phyloP scores from a whole-genome alignment of 208 protist species.

The Acanthamoeba rhysodes region DNA sequence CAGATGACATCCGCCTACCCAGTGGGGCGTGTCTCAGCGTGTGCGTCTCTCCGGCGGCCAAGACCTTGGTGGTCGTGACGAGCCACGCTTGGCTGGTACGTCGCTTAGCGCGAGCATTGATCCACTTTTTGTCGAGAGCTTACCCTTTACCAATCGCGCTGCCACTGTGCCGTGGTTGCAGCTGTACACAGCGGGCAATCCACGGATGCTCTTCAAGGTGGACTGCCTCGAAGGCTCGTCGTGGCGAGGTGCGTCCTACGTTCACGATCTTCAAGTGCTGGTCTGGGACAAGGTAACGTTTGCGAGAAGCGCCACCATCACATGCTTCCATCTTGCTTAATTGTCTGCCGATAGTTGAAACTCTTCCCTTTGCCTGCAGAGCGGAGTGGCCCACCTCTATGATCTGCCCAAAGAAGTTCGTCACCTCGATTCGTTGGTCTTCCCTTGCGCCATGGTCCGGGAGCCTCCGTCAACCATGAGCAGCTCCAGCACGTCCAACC shows the following conservation, averaged over 20 bases:
- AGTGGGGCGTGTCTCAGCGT: conserved; percentile 6
- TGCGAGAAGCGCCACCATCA: background rate
- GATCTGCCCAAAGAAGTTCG: conserved; percentile 14
- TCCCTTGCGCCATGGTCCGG: background rate
- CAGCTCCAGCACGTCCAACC: background rate
- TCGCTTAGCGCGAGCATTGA: background rate
- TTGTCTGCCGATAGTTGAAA: too few relatives aligned
- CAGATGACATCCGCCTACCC: conserved; percentile 30
- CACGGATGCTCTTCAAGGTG: background rate
- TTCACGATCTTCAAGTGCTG: conserved; percentile 11
- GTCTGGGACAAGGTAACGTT: conserved; percentile 46
- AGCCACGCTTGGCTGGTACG: conserved; percentile 20
- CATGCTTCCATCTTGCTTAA: background rate
- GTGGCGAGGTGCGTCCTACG: conserved; percentile 59
- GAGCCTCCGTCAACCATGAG: background rate
- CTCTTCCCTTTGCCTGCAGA: background rate
- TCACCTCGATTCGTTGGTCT: background rate
- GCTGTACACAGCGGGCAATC: background rate
- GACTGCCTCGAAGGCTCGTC: conserved; percentile 11
- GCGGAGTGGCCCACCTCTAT: conserved; percentile 4
- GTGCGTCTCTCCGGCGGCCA: conserved; percentile 40
- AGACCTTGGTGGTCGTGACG: conserved; percentile 41
- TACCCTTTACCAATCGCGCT: too few relatives aligned
- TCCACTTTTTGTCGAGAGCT: background rate
- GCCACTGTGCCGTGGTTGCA: background rate